Conservation (phyloP, 495 filamentous ascomycete species). For the Penicillium longicatenatum region DNA sequence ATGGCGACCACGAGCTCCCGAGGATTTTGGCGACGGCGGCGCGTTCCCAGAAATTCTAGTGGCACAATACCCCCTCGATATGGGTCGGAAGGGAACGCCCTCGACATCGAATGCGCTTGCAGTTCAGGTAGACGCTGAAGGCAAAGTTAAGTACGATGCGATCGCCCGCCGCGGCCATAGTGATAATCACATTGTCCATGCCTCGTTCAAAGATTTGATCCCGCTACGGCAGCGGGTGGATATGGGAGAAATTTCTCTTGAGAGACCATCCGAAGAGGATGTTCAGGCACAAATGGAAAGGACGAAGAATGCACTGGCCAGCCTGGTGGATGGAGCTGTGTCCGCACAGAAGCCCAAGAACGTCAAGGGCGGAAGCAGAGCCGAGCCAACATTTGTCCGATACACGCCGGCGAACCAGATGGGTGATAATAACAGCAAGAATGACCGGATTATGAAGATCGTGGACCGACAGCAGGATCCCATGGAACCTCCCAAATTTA, state of each 20-base stretch:
- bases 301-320: slow-evolving; percentile 81
- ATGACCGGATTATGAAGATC: slow-evolving; percentile 98
- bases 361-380: slow-evolving; percentile 71
- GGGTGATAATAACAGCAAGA: slow-evolving; percentile 84
- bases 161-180: slow-evolving; percentile 90
- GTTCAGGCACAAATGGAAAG: slow-evolving; percentile 79
- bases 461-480: slow-evolving; percentile 92
- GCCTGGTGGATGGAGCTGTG: slow-evolving; percentile 80
- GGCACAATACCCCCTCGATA: slow-evolving; percentile 92
- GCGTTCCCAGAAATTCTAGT: slow-evolving; percentile 94
- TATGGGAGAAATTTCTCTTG: slow-evolving; percentile 89
- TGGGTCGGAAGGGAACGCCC: slow-evolving; percentile 76
- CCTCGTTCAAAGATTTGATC: slow-evolving; percentile 96
- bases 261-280: slow-evolving; percentile 82
- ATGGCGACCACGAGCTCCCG: slow-evolving; percentile 82
- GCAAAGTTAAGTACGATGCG: slow-evolving; percentile 94
- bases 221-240: slow-evolving; percentile 91
- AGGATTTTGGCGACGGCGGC: slow-evolving; percentile 96
- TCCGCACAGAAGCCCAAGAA: slow-evolving; percentile 95
- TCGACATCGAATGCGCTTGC: slow-evolving; percentile 83
- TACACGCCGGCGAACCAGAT: slow-evolving; percentile 98
- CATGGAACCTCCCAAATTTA: slow-evolving; percentile 98
- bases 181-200: slow-evolving; percentile 82
- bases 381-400: slow-evolving; percentile 89
- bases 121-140: slow-evolving; percentile 85